Percentiles rank a stretch among this genome's conserved stretches.
These are phyloP conservation scores for Suillus subaureus DNA, from an alignment of 768 basidiomycete genomes.

Conservation along the genomic window DNA sequence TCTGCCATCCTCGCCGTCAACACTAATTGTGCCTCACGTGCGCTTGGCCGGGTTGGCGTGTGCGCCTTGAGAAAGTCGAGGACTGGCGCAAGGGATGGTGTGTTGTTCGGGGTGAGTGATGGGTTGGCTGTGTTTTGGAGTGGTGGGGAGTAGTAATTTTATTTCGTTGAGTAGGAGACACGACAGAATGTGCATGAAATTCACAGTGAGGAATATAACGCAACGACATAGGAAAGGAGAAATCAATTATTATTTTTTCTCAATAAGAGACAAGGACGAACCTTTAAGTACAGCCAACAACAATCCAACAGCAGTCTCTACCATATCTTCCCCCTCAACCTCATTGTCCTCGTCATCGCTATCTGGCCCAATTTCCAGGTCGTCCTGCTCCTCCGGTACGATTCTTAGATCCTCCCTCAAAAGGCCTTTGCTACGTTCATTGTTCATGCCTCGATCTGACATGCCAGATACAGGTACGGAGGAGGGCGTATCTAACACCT, in stretches of 20 bases:
- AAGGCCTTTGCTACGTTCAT: conserved; percentile 21
- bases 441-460: conserved; percentile 5
- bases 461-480: conserved; percentile 9
- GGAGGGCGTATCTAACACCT: conserved; percentile 33
- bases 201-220: conserved; percentile 42
- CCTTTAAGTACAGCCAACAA: conserved; percentile 88
- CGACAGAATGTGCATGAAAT: conserved; percentile 58
- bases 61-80: neutral
- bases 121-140: conserved; percentile 1
- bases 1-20: conserved; percentile 75
- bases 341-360: conserved; percentile 54
- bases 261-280: conserved; percentile 29
- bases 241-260: neutral
- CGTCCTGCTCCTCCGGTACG: conserved; percentile 35
- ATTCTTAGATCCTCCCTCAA: conserved; percentile 40
- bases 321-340: conserved; percentile 57
- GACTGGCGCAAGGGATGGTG: neutral
- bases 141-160: conserved; percentile 37
- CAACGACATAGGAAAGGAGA: too few relatives aligned
- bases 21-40: conserved; percentile 81
- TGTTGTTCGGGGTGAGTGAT: neutral
- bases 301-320: conserved; percentile 76
- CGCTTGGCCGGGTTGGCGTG: conserved; percentile 53
- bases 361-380: conserved; percentile 54
- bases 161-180: conserved; percentile 59